Evolutionary conservation across 441 rosid genomes (phyloP), one percentile per base, ranked within the genome.

Genomic region (Daphne laureola): DNA sequence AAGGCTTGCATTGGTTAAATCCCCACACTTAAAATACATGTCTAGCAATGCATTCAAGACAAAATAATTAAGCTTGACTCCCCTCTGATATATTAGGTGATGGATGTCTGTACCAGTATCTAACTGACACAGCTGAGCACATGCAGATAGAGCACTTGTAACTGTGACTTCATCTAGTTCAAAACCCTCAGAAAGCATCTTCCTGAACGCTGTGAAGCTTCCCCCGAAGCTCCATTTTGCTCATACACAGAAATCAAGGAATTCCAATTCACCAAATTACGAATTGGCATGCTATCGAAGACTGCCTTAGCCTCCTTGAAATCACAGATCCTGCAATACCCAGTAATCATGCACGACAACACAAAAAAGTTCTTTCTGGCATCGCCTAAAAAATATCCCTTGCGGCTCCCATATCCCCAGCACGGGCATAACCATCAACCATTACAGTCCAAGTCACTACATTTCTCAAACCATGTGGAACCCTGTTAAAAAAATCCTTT

Each of bases 1-100:
- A 4, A 50, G 66, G 36, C 56, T 72, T 0, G 82, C 78, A 60
- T 53, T 68, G 49, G 45, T 66, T 66, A 76, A 53, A 58, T 79
- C 82, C 41, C 95, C 96, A 17, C 92, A 81, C 65, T 78, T 81
- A 2, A 82, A 75, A 63, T 81, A 81, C 92, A 81, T 79, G 36
- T 83, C 92, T 61, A 86, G 82, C 78, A 63, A 69, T 0, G 78
- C 74, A 56, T 67, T 79, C 36, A 65, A 55, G 65, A 79, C 71
- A 50, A 79, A 76, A 63, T 58, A 63, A 43, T 72, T 77, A 36
- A 53, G 63, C 49, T 67, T 67, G 0, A 79, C 66, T 40, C 71
- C 64, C 57, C 49, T 59, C 5, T 5, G 1, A 11, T 43, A 27
- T 43, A 79, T 66, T 49, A 70, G 47, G 51, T 54, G 53, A 35